Evolutionary conservation across 371 early-diverging fungal species (phyloP).

Genomic region (Mortierella polycephala): DNA sequence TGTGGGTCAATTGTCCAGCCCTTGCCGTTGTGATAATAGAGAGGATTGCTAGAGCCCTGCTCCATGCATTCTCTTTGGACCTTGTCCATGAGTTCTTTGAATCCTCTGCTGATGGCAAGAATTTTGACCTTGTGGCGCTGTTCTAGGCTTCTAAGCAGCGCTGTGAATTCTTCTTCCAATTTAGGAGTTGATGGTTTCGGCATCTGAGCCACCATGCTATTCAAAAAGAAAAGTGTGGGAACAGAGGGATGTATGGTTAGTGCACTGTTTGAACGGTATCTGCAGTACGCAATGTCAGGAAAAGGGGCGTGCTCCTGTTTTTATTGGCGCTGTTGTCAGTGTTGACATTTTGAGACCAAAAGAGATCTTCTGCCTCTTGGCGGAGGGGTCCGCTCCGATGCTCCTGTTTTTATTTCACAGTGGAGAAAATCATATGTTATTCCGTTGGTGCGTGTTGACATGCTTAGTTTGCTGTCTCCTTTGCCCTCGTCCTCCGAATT

Average conservation of each 20-base stretch:
- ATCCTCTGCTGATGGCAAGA: conserved; percentile 49
- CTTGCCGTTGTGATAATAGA: conserved; percentile 35
- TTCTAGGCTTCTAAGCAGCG: conserved; percentile 39
- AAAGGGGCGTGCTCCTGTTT: too few relatives aligned
- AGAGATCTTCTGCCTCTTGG: too few relatives aligned
- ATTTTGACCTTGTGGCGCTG: conserved; percentile 52
- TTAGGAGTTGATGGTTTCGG: conserved; percentile 51
- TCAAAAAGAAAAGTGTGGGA: neutral
- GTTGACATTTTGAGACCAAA: too few relatives aligned
- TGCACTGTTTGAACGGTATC: neutral
- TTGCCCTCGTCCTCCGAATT: conserved; percentile 11
- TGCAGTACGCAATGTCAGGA: too few relatives aligned
- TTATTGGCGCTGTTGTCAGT: too few relatives aligned
- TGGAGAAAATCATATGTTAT: neutral
- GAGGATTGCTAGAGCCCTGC: conserved; percentile 4
- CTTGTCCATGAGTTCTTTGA: conserved; percentile 39
- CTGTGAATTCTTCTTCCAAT: conserved; percentile 48
- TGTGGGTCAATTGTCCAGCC: conserved; percentile 41
- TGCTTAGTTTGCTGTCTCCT: neutral
- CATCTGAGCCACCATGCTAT: conserved; percentile 54
- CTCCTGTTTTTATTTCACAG: neutral
- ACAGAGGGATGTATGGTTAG: neutral
- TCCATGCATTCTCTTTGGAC: conserved; percentile 21
- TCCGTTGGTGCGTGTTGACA: too few relatives aligned
- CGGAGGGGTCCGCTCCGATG: too few relatives aligned